Percentiles rank a stretch among this genome's conserved stretches.
These are phyloP conservation scores for Fusarium sp. DNA, from an alignment of 2,329 filamentous ascomycete species.

Conservation along the genomic window DNA sequence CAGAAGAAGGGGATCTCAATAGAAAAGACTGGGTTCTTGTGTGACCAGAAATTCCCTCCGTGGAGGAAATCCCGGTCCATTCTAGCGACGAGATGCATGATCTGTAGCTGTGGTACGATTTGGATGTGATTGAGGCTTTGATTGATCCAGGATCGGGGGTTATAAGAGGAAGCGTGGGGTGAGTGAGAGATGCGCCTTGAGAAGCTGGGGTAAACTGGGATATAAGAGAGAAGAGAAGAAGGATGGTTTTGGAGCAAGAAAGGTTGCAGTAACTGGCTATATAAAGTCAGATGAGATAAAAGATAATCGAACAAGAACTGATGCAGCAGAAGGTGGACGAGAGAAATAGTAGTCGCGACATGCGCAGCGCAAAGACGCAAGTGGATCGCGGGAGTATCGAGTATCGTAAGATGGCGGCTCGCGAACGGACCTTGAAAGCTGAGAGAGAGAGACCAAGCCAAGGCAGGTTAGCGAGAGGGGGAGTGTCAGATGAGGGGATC, in stretches of 20 bases:
- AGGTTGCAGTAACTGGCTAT: background rate
- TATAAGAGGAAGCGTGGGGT: background rate
- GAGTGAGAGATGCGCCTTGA: background rate
- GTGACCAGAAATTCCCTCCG: conserved; percentile 27
- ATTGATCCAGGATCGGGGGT: conserved; percentile 16
- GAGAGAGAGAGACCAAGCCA: conserved; percentile 3
- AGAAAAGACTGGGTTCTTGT: conserved; percentile 15
- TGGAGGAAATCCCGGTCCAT: conserved; percentile 37
- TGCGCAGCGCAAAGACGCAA: conserved; percentile 8
- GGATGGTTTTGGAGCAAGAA: background rate
- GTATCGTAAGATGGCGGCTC: conserved; percentile 35
- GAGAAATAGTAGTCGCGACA: conserved; percentile 12
- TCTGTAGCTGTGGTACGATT: conserved; percentile 3
- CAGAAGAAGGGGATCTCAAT: conserved; percentile 16
- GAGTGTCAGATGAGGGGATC: background rate
- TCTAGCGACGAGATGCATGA: conserved; percentile 39
- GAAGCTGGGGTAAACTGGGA: background rate
- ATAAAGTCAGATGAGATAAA: conserved; percentile 1
- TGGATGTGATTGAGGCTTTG: background rate
- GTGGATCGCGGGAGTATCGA: conserved; percentile 33
- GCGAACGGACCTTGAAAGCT: conserved; percentile 15
- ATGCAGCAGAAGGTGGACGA: background rate
- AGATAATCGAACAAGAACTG: background rate
- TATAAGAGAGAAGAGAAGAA: background rate
- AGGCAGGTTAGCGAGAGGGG: background rate